phyloP scores from a whole-genome alignment of 2,329 filamentous ascomycete species.

The Truncatella angustata region DNA sequence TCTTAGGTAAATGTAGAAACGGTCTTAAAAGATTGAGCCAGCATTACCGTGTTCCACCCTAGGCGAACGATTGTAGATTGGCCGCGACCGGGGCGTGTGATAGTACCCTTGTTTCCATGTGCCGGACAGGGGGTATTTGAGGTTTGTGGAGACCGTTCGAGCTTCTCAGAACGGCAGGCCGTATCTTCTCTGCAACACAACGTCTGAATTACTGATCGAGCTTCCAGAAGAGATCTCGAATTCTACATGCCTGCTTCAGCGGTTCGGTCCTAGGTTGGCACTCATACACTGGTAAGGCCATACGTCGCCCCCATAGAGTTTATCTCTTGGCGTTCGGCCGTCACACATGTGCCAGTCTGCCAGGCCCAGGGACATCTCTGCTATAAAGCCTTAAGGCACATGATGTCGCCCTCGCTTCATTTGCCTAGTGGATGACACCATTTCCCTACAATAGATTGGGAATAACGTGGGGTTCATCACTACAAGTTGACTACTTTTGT shows the following conservation, averaged over 20 bases:
- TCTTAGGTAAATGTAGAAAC: neutral
- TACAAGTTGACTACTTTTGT: neutral
- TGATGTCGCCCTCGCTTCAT: neutral
- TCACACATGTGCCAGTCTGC: conserved; percentile 1
- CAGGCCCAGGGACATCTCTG: neutral
- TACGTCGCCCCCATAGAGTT: neutral
- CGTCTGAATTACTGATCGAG: neutral
- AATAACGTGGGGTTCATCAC: conserved; percentile 5
- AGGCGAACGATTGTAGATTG: too few species aligned
- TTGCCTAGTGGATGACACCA: conserved; percentile 7
- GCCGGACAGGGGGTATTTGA: neutral
- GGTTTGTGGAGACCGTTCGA: neutral
- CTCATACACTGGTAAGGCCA: neutral
- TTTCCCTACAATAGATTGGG: neutral
- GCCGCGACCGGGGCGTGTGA: neutral
- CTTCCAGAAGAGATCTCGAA: conserved; percentile 4
- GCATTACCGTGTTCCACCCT: too few species aligned
- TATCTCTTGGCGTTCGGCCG: conserved; percentile 8
- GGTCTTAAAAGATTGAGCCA: too few species aligned
- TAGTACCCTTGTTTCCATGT: neutral
- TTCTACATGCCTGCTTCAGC: neutral
- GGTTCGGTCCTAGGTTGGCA: neutral
- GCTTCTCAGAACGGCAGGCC: conserved; percentile 9
- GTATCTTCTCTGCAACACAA: neutral
- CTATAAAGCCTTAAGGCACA: neutral